These are phyloP conservation scores for Cytospora paraplurivora DNA, from an alignment of 2,329 filamentous ascomycete species.

Conservation along the genomic window DNA sequence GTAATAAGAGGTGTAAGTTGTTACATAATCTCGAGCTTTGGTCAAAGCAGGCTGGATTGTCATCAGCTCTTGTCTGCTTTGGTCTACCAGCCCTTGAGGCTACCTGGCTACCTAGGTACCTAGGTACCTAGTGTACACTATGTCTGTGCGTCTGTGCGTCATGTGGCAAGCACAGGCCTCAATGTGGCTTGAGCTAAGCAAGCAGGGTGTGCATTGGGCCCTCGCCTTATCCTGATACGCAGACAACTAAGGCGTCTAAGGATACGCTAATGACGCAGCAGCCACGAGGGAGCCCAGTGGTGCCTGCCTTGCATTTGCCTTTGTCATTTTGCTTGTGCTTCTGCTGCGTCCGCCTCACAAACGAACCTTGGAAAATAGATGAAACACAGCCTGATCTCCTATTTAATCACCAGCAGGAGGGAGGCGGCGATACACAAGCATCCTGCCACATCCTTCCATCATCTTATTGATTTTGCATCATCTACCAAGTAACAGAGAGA, in stretches of 20 bases:
- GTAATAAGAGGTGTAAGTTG: not conserved
- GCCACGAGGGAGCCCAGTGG: not conserved
- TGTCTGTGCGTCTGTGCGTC: constrained; percentile 25
- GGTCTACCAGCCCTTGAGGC: not conserved
- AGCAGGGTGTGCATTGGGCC: not conserved
- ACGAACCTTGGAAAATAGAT: too few species aligned
- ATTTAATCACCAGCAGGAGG: constrained; percentile 1
- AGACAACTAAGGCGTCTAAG: too few species aligned
- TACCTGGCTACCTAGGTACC: too few species aligned
- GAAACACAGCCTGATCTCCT: constrained; percentile 7
- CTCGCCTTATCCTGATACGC: not conserved
- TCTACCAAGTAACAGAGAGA: not conserved
- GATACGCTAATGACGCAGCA: constrained; percentile 18
- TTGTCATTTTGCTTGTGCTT: not conserved
- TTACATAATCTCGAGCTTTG: not conserved
- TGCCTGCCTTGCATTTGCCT: not conserved
- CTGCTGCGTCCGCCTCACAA: too few species aligned
- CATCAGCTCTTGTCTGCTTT: not conserved
- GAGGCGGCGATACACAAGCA: not conserved
- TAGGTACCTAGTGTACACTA: too few species aligned
- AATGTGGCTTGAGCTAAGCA: not conserved
- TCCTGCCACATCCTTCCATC: not conserved
- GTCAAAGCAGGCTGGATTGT: too few species aligned
- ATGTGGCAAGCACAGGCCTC: constrained; percentile 25
- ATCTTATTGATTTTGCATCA: not conserved